phyloP scores from a whole-genome alignment of 768 basidiomycete species.

The Leccinellum albellum region DNA sequence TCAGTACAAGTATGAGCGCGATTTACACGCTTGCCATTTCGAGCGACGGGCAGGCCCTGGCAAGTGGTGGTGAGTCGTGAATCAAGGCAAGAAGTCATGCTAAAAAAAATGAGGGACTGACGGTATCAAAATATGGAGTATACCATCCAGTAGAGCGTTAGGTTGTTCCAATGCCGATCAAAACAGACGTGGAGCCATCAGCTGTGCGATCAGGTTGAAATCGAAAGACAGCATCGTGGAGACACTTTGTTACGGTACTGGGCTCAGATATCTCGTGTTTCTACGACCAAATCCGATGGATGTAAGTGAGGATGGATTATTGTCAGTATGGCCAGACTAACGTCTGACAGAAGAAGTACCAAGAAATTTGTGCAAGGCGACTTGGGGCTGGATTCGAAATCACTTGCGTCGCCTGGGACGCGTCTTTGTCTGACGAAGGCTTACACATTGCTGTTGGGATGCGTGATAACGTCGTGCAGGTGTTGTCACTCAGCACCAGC shows the following conservation, averaged over 20 bases:
- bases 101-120: neutral
- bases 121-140: neutral
- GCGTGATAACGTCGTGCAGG: neutral
- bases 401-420: conserved; percentile 18
- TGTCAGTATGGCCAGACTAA: neutral
- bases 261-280: conserved; percentile 4
- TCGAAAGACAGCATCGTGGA: neutral
- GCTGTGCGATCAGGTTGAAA: conserved; percentile 2
- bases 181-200: neutral
- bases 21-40: no score
- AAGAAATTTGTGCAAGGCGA: conserved; percentile 6
- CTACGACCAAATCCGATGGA: neutral
- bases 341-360: neutral
- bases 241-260: conserved; percentile 8
- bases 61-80: no score
- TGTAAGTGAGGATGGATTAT: conserved; percentile 1
- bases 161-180: neutral
- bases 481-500: neutral
- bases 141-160: neutral
- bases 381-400: conserved; percentile 8
- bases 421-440: neutral
- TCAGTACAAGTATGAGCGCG: no score
- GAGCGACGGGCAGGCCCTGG: no score
- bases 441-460: neutral
- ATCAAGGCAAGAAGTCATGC: neutral